Evolutionary conservation across 1,284 basidiomycete genomes (phyloP), one percentile per base, ranked within the genome.

Genomic region (Malassezia yamatoensis): DNA sequence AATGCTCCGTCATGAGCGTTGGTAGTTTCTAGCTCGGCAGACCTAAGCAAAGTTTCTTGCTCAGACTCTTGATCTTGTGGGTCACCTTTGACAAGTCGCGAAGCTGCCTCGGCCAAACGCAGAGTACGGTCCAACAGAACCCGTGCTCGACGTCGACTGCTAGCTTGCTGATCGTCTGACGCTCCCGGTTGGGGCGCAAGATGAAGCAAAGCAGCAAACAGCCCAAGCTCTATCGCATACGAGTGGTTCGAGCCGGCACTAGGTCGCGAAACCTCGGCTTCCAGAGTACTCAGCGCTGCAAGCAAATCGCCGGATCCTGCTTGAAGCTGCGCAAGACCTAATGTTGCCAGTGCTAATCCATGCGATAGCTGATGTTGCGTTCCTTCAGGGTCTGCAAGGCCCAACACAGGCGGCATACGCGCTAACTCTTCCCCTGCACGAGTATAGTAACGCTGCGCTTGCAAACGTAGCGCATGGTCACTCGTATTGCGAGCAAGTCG

Each of bases 271-370:
- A 67, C 63, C 52, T 70, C 61, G 2, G 42, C 54, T 9, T 72
- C 70, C 41, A 70, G 64, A 24, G 70, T 67, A 51, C 64, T 64
- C 39, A 62, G 62, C 16, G 70, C 70, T 5, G 66, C 66, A 8
- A 68, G 59, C 24, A 54, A 51, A 39, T 70, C 68, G 20, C 64
- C 60, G 21, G 65, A 63, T 16, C 59, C 55, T 35, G 69, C 53
- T 52, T 73, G 67, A 33, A 70, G 63, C 54, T 74, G 72, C 16
- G 72, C 70, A 0, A 69, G 56, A 42, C 69, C 66, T n/a, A 74
- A 59, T 2, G 63, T 58, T n/a, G 70, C 65, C 35, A 72, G 61
- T 36, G 69, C 67, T 3, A 62, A 59, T 43, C 45, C 63, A 21
- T 61, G 60, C 10, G 61, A 49, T 10, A 71, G 53, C 40, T 62